Evolutionary conservation across 352 stramenopile species (phyloP).

Genomic region (Globisporangium nodosum): DNA sequence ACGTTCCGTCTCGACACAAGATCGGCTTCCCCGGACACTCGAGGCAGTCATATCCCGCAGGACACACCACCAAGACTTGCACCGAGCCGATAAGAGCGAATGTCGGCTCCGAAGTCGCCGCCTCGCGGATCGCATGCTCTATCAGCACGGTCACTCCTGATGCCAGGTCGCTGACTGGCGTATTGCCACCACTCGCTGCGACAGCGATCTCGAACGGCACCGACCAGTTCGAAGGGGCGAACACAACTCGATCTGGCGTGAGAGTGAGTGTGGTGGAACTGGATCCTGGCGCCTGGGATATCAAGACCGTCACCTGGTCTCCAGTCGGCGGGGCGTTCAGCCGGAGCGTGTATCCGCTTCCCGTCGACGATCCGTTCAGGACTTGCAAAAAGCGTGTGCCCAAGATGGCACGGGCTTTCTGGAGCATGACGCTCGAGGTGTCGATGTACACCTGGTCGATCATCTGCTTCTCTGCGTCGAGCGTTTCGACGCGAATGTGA

Average conservation of each 20-base stretch:
- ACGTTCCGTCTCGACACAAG: constrained; percentile 14
- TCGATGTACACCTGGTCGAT: constrained; percentile 55
- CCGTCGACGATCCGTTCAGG: constrained; percentile 20
- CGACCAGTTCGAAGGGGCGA: constrained; percentile 46
- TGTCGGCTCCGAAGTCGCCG: constrained; percentile 19
- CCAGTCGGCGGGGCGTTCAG: constrained; percentile 36
- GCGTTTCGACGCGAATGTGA: constrained; percentile 41
- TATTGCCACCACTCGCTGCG: constrained; percentile 16
- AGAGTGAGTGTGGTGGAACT: constrained; percentile 14
- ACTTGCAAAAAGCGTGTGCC: constrained; percentile 21
- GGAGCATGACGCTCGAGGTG: constrained; percentile 24
- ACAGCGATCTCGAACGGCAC: constrained; percentile 22
- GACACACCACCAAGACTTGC: constrained; percentile 38
- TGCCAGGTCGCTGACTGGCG: constrained; percentile 14
- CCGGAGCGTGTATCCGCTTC: constrained; percentile 28
- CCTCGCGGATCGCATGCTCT: constrained; percentile 28
- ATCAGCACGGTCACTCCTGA: constrained; percentile 18
- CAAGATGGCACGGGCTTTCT: constrained; percentile 32
- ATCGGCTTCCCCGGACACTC: background rate
- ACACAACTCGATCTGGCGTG: constrained; percentile 26
- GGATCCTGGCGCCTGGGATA: background rate
- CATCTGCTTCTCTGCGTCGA: constrained; percentile 26
- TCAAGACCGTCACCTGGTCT: constrained; percentile 3
- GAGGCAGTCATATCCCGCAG: constrained; percentile 41
- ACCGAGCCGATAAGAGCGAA: constrained; percentile 32